phyloP scores from a whole-genome alignment of 164 flowering plant species.

The Umbilicus rupestris region DNA sequence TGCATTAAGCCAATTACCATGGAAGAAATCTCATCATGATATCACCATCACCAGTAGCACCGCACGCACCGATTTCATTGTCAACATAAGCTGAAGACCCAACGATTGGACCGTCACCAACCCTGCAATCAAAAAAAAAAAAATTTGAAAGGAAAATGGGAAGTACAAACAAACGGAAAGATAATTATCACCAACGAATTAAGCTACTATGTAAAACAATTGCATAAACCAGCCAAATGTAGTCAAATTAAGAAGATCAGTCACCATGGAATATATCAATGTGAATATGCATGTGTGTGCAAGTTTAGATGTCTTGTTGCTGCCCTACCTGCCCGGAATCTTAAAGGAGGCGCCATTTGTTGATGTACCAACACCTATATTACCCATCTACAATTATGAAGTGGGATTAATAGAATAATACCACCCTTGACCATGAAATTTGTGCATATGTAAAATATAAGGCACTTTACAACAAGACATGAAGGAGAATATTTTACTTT shows the following conservation, averaged over 20 bases:
- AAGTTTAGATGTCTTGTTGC: not conserved
- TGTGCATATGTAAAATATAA: not conserved
- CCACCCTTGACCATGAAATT: not conserved
- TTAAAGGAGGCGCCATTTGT: constrained; percentile 96
- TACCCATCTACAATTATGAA: constrained; percentile 44
- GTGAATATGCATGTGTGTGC: not conserved
- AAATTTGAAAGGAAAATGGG: not conserved
- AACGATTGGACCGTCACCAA: constrained; percentile 93
- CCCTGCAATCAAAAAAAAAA: constrained; percentile 36
- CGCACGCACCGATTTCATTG: constrained; percentile 90
- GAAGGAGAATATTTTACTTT: constrained; percentile 36
- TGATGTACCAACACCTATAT: constrained; percentile 90
- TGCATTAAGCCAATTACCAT: constrained; percentile 36
- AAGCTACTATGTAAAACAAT: too few relatives aligned
- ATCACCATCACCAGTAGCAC: constrained; percentile 98
- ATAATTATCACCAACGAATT: not conserved
- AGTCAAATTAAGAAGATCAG: not conserved
- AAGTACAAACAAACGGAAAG: not conserved
- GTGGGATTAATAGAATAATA: not conserved
- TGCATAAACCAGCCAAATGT: too few relatives aligned
- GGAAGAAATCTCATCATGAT: constrained; percentile 99
- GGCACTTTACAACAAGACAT: not conserved
- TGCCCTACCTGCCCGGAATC: constrained; percentile 84
- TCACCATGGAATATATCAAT: not conserved
- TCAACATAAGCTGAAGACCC: constrained; percentile 97